A percentile compares a stretch with the other conserved stretches of the same genome.
These are phyloP conservation scores for Corymbia citriodora DNA, from an alignment of 441 rosid genomes.

Conservation along the genomic window DNA sequence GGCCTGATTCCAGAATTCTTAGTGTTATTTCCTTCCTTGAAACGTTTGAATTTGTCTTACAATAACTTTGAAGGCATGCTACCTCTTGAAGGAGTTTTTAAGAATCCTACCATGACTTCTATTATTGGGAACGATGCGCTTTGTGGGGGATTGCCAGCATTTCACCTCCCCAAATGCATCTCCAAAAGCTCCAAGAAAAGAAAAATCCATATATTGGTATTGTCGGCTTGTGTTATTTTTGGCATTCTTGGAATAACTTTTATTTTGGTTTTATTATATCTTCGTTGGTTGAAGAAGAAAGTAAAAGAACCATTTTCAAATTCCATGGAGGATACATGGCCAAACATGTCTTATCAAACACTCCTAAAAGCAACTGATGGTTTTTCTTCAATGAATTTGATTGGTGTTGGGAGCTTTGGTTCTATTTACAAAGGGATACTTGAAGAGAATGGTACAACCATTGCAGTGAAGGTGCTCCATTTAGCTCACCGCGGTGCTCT, in stretches of 20 bases:
- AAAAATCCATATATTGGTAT: no score
- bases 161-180: background rate
- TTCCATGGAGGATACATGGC: background rate
- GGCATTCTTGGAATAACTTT: no score
- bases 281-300: no score
- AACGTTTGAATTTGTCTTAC: background rate
- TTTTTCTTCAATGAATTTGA: background rate
- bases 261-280: no score
- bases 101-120: background rate
- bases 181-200: background rate
- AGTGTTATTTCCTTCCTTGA: fast-evolving
- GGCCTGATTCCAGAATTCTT: background rate
- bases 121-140: background rate
- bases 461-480: background rate
- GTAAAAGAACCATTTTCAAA: background rate
- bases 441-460: background rate
- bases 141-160: background rate
- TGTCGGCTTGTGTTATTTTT: no score
- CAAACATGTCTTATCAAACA: background rate
- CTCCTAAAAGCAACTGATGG: background rate
- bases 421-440: background rate
- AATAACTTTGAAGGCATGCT: background rate
- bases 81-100: background rate
- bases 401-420: background rate
- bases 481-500: background rate